Percentiles rank a stretch among this genome's conserved stretches.
Conservation (phyloP, 2,329 filamentous ascomycete species). For the Xylogone sp. region DNA sequence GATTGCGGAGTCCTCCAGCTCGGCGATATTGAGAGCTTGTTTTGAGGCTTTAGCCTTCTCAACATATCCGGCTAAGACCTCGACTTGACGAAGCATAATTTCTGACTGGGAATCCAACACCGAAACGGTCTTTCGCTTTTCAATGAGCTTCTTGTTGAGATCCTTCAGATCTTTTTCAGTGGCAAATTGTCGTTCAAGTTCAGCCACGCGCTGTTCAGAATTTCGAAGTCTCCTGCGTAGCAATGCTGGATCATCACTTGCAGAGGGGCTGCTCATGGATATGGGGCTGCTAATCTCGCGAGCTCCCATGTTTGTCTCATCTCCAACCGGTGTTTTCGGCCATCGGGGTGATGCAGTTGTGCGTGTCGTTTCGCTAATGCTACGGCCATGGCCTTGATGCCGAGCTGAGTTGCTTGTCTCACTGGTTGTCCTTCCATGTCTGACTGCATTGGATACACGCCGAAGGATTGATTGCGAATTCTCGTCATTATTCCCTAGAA, state of each 20-base stretch:
- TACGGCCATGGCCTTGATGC: slow-evolving; percentile 51
- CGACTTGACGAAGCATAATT: slow-evolving; percentile 89
- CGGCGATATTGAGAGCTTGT: slow-evolving; percentile 73
- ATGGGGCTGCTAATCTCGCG: slow-evolving; percentile 71
- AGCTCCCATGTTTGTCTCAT: slow-evolving; percentile 44
- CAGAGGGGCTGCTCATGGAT: slow-evolving; percentile 54
- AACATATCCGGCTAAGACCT: slow-evolving; percentile 84
- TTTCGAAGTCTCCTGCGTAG: slow-evolving; percentile 74
- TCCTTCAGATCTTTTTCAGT: slow-evolving; percentile 48
- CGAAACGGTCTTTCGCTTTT: slow-evolving; percentile 94
- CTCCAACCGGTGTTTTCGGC: slow-evolving; percentile 61
- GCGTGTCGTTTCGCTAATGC: slow-evolving; percentile 66
- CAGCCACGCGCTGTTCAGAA: slow-evolving; percentile 79
- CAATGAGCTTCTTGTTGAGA: slow-evolving; percentile 80
- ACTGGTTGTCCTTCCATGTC: slow-evolving; percentile 87
- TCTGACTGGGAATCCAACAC: slow-evolving; percentile 92
- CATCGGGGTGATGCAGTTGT: slow-evolving; percentile 64
- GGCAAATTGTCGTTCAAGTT: slow-evolving; percentile 76
- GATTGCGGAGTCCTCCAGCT: slow-evolving; percentile 84
- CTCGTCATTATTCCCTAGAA: slow-evolving; percentile 71
- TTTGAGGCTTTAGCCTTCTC: slow-evolving; percentile 81
- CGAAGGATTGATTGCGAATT: slow-evolving; percentile 76
- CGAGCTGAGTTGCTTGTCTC: slow-evolving; percentile 45
- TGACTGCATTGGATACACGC: slow-evolving; percentile 88
- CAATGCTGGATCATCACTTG: slow-evolving; percentile 59